Base-by-base conservation (phyloP, 1,284 basidiomycete genomes). In the Ceratobasidium sp. region DNA sequence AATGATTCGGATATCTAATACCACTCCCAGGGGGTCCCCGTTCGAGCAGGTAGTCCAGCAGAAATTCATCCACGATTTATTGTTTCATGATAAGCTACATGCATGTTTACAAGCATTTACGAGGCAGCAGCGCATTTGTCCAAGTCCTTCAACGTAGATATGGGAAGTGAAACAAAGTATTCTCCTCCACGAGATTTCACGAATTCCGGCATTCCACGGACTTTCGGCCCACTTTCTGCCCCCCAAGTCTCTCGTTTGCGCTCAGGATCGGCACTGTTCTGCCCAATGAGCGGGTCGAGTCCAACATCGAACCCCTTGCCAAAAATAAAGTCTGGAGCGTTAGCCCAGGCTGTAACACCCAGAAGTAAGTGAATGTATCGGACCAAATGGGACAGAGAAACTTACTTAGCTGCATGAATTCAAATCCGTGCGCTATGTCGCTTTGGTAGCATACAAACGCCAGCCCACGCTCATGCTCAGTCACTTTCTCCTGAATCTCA, bases 391-490 rank as follows among this genome's bases (percentile, higher is more conserved):
- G 45, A n/a, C 45, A 25, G 7, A 49, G 13, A 5, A 12, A 13
- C 50, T 31, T 31, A 53, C 50, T 13, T 12, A 4, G 7, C n/a
- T 55, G 53, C 32, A 34, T 27, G 53, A 55, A 55, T 35, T 12
- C 13, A 22, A 38, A 55, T n/a, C 53, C 53, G 32, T 55, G 29
- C 29, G 10, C 53, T 3, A 55, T 55, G 10, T 35, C 29, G 27
- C 34, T 55, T 35, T 55, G 53, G 53, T 55, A 55, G 27, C 31
- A 12, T 4, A 55, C 53, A 55, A 55, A 55, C 8, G 53, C 53
- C 20, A 55, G 34, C 4, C 53, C 53, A 27, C 53, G 53, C 3
- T 25, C 7, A 55, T 17, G 25, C 25, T 27, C 35, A 22, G 53
- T 55, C 3, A 13, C 10, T 12, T 4, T n/a, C 22, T 53, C 50